These are phyloP conservation scores for Clarireedia monteithiana DNA, from an alignment of 2,329 filamentous ascomycete genomes.

Conservation along the genomic window DNA sequence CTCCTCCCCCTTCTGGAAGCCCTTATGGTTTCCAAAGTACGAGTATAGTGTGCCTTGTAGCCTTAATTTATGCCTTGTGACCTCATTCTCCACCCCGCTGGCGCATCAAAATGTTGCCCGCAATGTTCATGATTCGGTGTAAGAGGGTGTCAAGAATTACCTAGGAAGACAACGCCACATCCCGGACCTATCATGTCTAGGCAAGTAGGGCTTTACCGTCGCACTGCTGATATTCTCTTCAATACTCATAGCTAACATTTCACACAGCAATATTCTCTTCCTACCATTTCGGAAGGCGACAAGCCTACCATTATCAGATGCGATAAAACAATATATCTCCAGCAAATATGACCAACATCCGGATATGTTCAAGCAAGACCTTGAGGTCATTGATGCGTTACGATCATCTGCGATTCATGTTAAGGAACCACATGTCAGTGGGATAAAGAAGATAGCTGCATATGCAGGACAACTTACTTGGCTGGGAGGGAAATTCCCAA, in stretches of 20 bases:
- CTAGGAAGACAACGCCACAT: not conserved
- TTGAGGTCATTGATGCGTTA: conserved; percentile 76
- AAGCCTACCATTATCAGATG: conserved; percentile 67
- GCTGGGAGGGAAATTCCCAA: conserved; percentile 91
- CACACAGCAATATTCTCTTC: conserved; percentile 28
- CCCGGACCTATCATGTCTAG: conserved; percentile 2
- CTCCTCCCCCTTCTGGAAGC: no score
- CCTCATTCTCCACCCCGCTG: not conserved
- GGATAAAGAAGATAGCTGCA: conserved; percentile 77
- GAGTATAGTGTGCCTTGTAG: no score
- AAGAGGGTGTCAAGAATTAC: not conserved
- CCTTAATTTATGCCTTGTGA: not conserved
- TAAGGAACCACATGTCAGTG: conserved; percentile 78
- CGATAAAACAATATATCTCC: conserved; percentile 92
- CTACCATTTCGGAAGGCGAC: conserved; percentile 78
- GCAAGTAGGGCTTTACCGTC: not conserved
- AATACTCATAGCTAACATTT: not conserved
- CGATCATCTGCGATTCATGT: conserved; percentile 83
- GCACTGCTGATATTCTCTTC: not conserved
- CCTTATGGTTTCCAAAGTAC: no score
- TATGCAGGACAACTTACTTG: conserved; percentile 92
- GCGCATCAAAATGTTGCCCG: not conserved
- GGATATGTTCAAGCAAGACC: conserved; percentile 88
- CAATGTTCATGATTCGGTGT: not conserved
- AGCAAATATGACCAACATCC: conserved; percentile 98